Percentiles rank a stretch among this genome's conserved stretches.
Evolutionary conservation across 2,329 filamentous ascomycete species (phyloP).

Genomic region (Claviceps africana): DNA sequence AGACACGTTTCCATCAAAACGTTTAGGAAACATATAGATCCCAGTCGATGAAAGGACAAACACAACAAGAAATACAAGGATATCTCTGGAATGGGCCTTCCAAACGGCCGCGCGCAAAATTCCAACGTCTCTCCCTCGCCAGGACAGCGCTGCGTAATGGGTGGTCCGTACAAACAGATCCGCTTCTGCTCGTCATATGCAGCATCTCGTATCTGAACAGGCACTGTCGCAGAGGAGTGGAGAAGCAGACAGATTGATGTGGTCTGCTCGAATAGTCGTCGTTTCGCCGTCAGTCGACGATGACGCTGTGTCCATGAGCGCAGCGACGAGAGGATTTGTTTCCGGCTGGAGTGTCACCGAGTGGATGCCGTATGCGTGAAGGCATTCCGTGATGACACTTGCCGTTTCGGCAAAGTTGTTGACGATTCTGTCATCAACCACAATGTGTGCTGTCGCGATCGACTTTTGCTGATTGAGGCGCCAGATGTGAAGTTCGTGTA

Average conservation of each 20-base stretch:
- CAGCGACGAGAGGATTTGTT: constrained; percentile 8
- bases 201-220: constrained; percentile 40
- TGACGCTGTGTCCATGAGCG: constrained; percentile 4
- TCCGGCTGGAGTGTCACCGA: constrained; percentile 60
- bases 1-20: background rate
- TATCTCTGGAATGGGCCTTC: too few relatives aligned
- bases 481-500: constrained; percentile 66
- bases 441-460: constrained; percentile 55
- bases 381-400: constrained; percentile 49
- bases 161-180: background rate
- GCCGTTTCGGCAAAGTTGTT: constrained; percentile 45
- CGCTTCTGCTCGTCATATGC: constrained; percentile 11
- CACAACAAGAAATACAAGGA: background rate
- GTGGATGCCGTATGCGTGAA: constrained; percentile 62
- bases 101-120: background rate
- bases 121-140: background rate
- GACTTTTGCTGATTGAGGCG: constrained; percentile 55
- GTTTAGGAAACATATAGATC: too few relatives aligned
- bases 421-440: constrained; percentile 44
- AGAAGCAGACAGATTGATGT: constrained; percentile 23
- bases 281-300: constrained; percentile 6
- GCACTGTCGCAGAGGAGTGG: constrained; percentile 36
- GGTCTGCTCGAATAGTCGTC: constrained; percentile 11
- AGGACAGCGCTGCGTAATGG: background rate
- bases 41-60: too few relatives aligned